Base-by-base conservation (phyloP, 148 eudicot genomes). In the Rhododendron griersonianum region DNA sequence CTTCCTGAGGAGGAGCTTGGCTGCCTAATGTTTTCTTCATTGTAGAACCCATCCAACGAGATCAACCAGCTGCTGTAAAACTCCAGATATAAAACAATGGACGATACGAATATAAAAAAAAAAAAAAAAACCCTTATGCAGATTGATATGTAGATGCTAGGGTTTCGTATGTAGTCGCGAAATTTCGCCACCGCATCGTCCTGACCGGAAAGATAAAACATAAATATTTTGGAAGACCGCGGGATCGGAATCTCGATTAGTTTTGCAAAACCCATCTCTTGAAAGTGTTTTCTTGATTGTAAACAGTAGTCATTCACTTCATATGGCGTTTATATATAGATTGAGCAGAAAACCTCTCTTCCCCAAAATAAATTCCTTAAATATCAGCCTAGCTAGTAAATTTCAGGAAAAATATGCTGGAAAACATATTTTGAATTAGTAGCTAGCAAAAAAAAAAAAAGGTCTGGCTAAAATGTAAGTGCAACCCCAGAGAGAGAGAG, bases 41-140 rank as follows among this genome's bases (percentile, higher is more conserved):
- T 79, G 88, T 89, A 94, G 82, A 91, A 81, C 35, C 98, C 99
- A 45, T 92, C 95, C 81, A 77, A 86, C 48, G 78, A 90, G 28
- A 84, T 59, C 88, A 97, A 90, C 35, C 87, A 90, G 80, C 98
- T 95, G 90, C 57, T 44, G 23, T 25, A 41, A 28, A 19, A 0
- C 15, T 7, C 21, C 48, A 21, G 44, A 80, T 14, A 19, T 50
- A 10, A 10, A 76, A n/a, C 18, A n/a, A 65, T 25, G 10, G 21
- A 19, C 9, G 23, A 65, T 0, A 25, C 25, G 2, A 3, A 61
- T 5, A 6, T 23, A 61, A 5, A 5, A 61, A 61, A 61, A 21
- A 5, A 23, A 7, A 6, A 5, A 63, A 7, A 23, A 1, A 59
- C 21, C 7, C 1, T 18, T 61, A 21, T 61, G 67, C 67, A 1